Percentiles rank a stretch among this genome's conserved stretches.
These are phyloP conservation scores for Kuraishia hungarica DNA, from an alignment of 805 yeast genomes.

Conservation along the genomic window DNA sequence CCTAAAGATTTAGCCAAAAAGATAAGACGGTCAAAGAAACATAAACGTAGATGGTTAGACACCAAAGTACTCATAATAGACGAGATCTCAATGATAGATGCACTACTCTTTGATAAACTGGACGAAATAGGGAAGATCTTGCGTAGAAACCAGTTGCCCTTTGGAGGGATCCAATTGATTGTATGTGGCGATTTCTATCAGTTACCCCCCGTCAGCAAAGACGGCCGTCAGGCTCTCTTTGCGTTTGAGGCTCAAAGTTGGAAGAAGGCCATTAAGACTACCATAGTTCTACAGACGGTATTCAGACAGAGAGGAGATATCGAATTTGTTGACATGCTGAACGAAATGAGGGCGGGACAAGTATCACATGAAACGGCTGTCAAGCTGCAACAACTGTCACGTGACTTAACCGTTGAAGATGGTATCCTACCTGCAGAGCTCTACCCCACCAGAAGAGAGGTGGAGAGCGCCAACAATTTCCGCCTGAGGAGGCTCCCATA, in stretches of 20 bases:
- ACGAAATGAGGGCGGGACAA: conserved; percentile 69
- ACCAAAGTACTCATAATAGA: conserved; percentile 75
- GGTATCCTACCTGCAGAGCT: conserved; percentile 87
- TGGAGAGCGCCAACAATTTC: conserved; percentile 59
- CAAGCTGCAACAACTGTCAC: conserved; percentile 43
- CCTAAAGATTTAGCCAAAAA: conserved; percentile 34
- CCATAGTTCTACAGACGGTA: conserved; percentile 67
- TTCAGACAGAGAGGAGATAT: conserved; percentile 84
- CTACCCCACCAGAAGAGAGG: conserved; percentile 81
- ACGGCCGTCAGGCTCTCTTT: conserved; percentile 28
- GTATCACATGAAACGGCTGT: conserved; percentile 39
- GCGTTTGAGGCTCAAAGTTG: conserved; percentile 75
- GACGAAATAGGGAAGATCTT: conserved; percentile 56
- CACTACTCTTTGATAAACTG: conserved; percentile 63
- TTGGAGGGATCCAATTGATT: conserved; percentile 90
- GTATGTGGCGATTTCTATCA: conserved; percentile 96
- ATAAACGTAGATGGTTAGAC: conserved; percentile 51
- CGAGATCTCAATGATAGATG: conserved; percentile 93
- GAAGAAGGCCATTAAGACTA: conserved; percentile 52
- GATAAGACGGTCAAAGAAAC: conserved; percentile 36
- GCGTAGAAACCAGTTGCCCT: conserved; percentile 46
- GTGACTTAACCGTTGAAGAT: conserved; percentile 52
- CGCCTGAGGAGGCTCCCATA: conserved; percentile 46
- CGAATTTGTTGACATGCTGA: conserved; percentile 69
- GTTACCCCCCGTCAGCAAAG: conserved; percentile 56